Conservation (phyloP, 768 basidiomycete genomes). For the Butyriboletus loyo region DNA sequence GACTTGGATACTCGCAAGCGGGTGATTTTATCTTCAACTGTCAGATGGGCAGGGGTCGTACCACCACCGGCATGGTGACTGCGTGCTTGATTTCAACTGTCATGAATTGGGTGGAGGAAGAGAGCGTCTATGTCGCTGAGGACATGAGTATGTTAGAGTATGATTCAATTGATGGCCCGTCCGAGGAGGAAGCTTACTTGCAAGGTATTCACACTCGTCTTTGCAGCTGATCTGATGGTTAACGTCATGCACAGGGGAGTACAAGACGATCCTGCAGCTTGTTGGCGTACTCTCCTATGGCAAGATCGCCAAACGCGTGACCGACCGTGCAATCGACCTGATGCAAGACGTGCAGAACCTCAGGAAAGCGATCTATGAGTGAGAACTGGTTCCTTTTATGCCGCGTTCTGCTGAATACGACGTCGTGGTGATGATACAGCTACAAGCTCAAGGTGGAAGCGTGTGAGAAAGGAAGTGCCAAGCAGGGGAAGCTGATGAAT, state of each 20-base stretch:
- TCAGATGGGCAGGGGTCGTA: conserved; percentile 90
- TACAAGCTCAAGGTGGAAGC: conserved; percentile 91
- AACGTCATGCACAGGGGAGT: conserved; percentile 66
- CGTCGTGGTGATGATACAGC: conserved; percentile 43
- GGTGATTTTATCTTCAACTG: conserved; percentile 93
- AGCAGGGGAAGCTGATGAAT: conserved; percentile 69
- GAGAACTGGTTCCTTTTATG: conserved; percentile 28
- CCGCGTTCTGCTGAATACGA: conserved; percentile 1
- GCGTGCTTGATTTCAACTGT: conserved; percentile 83
- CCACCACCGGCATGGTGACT: conserved; percentile 95
- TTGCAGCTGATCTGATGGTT: neutral
- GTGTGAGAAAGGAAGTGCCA: conserved; percentile 71
- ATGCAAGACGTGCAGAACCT: conserved; percentile 98
- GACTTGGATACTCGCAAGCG: conserved; percentile 50
- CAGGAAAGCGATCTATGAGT: conserved; percentile 94
- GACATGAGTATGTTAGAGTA: conserved; percentile 44
- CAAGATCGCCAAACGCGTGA: conserved; percentile 86
- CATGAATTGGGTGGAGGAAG: conserved; percentile 53
- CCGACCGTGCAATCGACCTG: conserved; percentile 84
- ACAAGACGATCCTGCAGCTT: conserved; percentile 94
- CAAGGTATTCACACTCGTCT: conserved; percentile 51
- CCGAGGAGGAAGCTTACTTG: conserved; percentile 85
- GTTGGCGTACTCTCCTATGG: conserved; percentile 90
- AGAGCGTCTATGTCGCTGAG: conserved; percentile 37
- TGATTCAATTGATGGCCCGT: conserved; percentile 75